Conservation (phyloP, 179 eudicot species). For the Heliamphora pulchella region DNA sequence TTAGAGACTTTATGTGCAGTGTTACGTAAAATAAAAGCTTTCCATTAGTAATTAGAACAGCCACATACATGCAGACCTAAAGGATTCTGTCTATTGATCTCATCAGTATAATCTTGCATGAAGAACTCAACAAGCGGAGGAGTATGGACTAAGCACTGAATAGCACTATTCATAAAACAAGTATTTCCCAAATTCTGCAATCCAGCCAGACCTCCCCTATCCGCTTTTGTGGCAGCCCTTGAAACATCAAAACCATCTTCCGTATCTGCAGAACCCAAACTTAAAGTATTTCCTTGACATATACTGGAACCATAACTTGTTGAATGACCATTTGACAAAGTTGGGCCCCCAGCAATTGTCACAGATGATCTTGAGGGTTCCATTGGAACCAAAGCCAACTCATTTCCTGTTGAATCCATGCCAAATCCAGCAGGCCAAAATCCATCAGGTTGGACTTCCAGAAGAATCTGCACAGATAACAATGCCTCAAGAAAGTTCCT, state of each 20-base stretch:
- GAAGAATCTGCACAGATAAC: constrained; percentile 53
- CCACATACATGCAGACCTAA: constrained; percentile 78
- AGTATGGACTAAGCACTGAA: constrained; percentile 95
- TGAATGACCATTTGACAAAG: constrained; percentile 71
- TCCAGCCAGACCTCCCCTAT: constrained; percentile 80
- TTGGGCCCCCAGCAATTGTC: constrained; percentile 94
- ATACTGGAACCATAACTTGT: constrained; percentile 37
- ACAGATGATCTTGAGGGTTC: constrained; percentile 75
- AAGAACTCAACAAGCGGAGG: constrained; percentile 81
- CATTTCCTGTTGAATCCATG: constrained; percentile 60
- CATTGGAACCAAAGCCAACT: constrained; percentile 73
- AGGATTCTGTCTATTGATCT: constrained; percentile 89
- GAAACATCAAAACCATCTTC: constrained; percentile 42
- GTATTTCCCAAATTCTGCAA: constrained; percentile 93
- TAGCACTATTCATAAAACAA: constrained; percentile 97
- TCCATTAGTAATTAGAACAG: constrained; percentile 9
- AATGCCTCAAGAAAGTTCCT: background rate
- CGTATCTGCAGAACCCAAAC: constrained; percentile 34
- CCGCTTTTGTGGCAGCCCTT: constrained; percentile 39
- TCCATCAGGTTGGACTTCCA: constrained; percentile 51
- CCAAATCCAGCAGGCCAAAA: constrained; percentile 31
- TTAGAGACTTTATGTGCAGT: constrained; percentile 14
- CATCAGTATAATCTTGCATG: constrained; percentile 62
- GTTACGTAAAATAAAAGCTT: background rate
- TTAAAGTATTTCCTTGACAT: constrained; percentile 33